Evolutionary conservation across 1,284 basidiomycete genomes (phyloP), one percentile per base, ranked within the genome.

Genomic region (Tylopilus sp.): DNA sequence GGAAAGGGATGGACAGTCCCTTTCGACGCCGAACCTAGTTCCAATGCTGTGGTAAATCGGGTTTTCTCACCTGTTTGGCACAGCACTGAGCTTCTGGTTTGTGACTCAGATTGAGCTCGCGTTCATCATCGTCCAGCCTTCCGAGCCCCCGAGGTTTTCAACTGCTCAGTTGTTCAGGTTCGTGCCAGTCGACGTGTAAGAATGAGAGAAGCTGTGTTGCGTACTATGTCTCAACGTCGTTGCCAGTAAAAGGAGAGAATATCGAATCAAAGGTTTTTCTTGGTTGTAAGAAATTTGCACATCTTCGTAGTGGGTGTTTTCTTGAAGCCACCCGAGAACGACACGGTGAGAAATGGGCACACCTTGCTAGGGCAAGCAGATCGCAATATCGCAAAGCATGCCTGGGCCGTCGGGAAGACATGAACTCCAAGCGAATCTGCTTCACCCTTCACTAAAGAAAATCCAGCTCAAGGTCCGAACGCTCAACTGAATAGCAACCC

Each of bases 51-150:
- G 38, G 36, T 46, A 20, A 36, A 11, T n/a, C 6, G 21, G 8
- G 9, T 8, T 18, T 30, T 31, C 5, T 33, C 12, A 2, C 24
- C 12, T 24, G n/a, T 6, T 14, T 26, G 20, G 18, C 4, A 7
- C 11, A 12, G 4, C 21, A n/a, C n/a, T n/a, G n/a, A 26, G n/a
- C 5, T 47, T 47, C 12, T 47, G 20, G 33, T 24, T 24, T 21
- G 35, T 39, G 14, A 18, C 11, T 11, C 21, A 46, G 45, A 31
- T 38, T 17, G 18, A 2, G 28, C 15, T 46, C 18, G 14, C 1
- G 8, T 0, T n/a, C 1, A 6, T 34, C 21, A 12, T 35, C 6
- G n/a, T 8, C 6, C 0, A 3, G 4, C 4, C 7, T 1, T 26
- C 33, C 10, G 0, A 8, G 0, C 43, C 24, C 10, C 43, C 43